Evolutionary conservation across 257 asterid species (phyloP).

Genomic region (Penstemon davidsonii): DNA sequence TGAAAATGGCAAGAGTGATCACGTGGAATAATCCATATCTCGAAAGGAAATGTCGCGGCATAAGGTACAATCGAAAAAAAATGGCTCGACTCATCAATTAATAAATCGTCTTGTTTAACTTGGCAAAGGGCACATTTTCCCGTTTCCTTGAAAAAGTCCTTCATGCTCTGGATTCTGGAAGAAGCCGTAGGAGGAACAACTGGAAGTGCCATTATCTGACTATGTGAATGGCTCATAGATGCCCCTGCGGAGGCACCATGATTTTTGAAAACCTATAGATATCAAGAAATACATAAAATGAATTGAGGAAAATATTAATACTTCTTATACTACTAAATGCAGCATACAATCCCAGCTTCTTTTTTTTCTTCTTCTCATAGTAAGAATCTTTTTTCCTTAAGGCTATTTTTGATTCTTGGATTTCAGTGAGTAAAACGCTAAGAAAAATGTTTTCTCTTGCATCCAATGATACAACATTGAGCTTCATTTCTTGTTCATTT

Average conservation of each 20-base stretch:
- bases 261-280: conserved; percentile 79
- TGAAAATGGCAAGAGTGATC: conserved; percentile 79
- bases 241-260: conserved; percentile 99
- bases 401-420: too few species aligned
- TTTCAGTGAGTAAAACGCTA: too few species aligned
- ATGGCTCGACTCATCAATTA: conserved; percentile 61
- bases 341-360: too few species aligned
- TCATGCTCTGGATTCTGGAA: conserved; percentile 67
- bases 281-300: not conserved
- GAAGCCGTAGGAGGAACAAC: conserved; percentile 72
- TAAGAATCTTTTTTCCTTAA: too few species aligned
- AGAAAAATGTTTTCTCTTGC: too few species aligned
- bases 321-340: not conserved
- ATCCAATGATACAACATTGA: too few species aligned
- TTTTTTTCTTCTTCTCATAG: too few species aligned
- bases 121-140: conserved; percentile 83
- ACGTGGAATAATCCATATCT: conserved; percentile 90
- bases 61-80: conserved; percentile 74
- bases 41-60: conserved; percentile 84
- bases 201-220: conserved; percentile 92
- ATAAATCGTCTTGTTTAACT: conserved; percentile 39
- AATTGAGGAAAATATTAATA: not conserved
- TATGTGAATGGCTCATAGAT: conserved; percentile 94
- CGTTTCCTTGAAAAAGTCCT: conserved; percentile 57
- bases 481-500: too few species aligned